Evolutionary conservation across 2,329 filamentous ascomycete species (phyloP), one percentile per base, ranked within the genome.

Genomic region (Davidsoniella neocaledoniae): DNA sequence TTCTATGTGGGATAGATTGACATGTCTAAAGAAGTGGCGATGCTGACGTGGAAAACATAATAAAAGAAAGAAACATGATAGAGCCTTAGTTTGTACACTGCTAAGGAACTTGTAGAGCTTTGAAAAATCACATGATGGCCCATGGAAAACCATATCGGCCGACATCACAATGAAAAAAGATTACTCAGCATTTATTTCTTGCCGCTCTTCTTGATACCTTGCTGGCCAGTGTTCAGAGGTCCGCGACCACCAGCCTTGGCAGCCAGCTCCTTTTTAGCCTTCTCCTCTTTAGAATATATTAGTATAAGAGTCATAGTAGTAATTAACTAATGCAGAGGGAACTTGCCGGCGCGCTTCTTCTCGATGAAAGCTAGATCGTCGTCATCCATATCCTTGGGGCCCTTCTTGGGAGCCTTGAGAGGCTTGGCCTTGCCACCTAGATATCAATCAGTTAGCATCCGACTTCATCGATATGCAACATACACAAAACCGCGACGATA

Each of bases 201-300:
- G 67, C 87, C 88, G 55, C 84, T 91, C 78, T 94, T 95, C 81
- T 95, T 95, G 72, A 96, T 94, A 55, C 86, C 87, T 68, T 93
- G 86, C 45, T 73, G 66, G 33, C 86, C 87, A 29, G 79, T 82
- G 69, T 87, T 88, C 63, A 95, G 64, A 37, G 90, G 88, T 2
- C 90, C 90, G 70, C 93, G 94, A 66, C 84, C 84, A 60, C 83
- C 81, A 43, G 84, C 81, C 70, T 86, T 84, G 54, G 79, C 73
- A n/a, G 81, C 79, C 68, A 93, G 63, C 8, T 87, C 86, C 70
- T 93, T 90, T 67, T 79, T 82, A 43, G 83, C 84, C 73, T 88
- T 86, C 62, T 86, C 83, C 58, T 88, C 86, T 83, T 59, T 57
- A 1, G 26, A 3, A 10, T 19, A 12, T 40, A 26, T 44, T 40